These are phyloP conservation scores for Linum trigynum DNA, from an alignment of 345 rosid species.

Conservation along the genomic window DNA sequence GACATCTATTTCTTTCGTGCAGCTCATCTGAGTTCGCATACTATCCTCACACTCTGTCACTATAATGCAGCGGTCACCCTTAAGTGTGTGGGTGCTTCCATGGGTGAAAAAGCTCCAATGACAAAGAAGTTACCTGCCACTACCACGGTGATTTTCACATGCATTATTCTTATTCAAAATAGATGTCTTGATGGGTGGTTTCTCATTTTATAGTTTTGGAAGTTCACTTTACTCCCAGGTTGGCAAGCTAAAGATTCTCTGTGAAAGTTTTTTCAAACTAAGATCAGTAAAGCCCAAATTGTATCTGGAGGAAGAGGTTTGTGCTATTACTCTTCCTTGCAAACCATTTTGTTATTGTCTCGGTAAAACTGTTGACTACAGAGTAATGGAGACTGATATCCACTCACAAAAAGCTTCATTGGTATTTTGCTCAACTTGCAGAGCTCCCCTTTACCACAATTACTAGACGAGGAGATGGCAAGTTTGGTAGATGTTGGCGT, in stretches of 20 bases:
- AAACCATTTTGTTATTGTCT: not conserved
- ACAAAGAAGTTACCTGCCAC: constrained; percentile 82
- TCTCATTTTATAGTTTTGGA: not conserved
- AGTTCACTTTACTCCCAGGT: constrained; percentile 32
- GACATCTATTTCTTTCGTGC: not conserved
- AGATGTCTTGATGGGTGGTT: not conserved
- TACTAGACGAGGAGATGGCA: constrained; percentile 69
- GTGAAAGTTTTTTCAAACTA: constrained; percentile 71
- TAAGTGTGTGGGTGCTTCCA: constrained; percentile 74
- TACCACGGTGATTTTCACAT: constrained; percentile 46
- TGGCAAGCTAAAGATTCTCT: constrained; percentile 74
- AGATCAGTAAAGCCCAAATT: constrained; percentile 46
- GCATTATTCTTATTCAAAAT: not conserved
- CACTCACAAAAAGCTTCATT: not conserved
- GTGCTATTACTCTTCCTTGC: not conserved
- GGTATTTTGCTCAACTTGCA: constrained; percentile 14
- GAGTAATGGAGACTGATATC: not conserved
- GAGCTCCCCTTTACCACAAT: constrained; percentile 68
- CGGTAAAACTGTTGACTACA: too few species aligned
- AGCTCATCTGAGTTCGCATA: not conserved
- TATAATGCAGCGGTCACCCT: constrained; percentile 60
- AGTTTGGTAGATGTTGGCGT: constrained; percentile 61
- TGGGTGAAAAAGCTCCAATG: constrained; percentile 66
- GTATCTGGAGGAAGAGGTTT: constrained; percentile 71
- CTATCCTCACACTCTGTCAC: constrained; percentile 1